Evolutionary conservation across 2,329 filamentous ascomycete genomes (phyloP).

Genomic region (Phaeosphaeriaceae sp.): DNA sequence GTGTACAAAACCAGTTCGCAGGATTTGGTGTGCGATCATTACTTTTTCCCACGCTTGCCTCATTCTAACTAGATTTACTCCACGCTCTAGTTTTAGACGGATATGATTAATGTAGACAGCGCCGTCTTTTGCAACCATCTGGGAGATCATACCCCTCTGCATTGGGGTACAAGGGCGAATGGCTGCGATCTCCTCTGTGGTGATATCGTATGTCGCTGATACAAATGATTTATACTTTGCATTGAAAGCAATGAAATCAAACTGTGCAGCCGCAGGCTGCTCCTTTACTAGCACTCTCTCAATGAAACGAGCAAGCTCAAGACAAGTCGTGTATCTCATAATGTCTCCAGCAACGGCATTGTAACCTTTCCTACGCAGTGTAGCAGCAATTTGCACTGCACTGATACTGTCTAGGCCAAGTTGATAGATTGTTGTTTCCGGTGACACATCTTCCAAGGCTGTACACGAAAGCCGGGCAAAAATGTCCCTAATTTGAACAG

Average conservation of each 20-base stretch:
- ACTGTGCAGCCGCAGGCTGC: neutral
- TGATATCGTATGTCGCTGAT: conserved; percentile 38
- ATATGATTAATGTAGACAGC: conserved; percentile 78
- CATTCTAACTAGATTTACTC: conserved; percentile 53
- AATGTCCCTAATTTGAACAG: conserved; percentile 61
- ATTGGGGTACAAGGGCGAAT: conserved; percentile 79
- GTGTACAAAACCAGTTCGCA: conserved; percentile 75
- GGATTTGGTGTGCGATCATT: conserved; percentile 67
- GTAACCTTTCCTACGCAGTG: conserved; percentile 66
- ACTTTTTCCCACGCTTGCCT: conserved; percentile 65
- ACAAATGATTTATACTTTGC: conserved; percentile 47
- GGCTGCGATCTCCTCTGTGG: conserved; percentile 55
- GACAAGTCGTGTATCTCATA: conserved; percentile 60
- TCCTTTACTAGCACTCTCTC: conserved; percentile 2
- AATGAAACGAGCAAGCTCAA: conserved; percentile 37
- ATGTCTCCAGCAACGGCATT: conserved; percentile 73
- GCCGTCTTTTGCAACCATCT: conserved; percentile 72
- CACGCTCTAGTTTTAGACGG: conserved; percentile 57
- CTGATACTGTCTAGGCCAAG: conserved; percentile 94
- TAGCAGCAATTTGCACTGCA: conserved; percentile 75
- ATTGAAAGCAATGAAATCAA: conserved; percentile 62
- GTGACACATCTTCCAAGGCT: conserved; percentile 58
- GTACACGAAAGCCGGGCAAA: conserved; percentile 66
- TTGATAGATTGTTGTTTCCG: conserved; percentile 77
- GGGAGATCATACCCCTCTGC: conserved; percentile 79